Conservation (phyloP, 202 grass and related monocot genomes). For the Alloteropsis angusta region DNA sequence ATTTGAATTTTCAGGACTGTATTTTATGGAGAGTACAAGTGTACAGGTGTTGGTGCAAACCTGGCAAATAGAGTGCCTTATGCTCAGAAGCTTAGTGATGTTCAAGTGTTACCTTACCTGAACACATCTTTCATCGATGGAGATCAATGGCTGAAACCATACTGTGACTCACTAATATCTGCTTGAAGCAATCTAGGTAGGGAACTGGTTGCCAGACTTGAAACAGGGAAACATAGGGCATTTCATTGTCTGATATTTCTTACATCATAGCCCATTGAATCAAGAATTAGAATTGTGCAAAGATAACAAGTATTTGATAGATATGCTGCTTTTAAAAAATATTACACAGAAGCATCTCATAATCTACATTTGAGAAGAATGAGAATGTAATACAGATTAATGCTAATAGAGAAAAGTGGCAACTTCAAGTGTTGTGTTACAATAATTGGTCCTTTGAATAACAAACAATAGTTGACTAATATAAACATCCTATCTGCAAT, state of each 20-base stretch:
- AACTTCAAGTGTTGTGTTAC: slow-evolving; percentile 14
- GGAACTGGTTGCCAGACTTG: neutral
- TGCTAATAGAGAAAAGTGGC: neutral
- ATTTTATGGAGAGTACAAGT: slow-evolving; percentile 77
- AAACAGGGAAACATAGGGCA: slow-evolving; percentile 8
- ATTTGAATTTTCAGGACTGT: slow-evolving; percentile 40
- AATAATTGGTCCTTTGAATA: neutral
- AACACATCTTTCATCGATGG: slow-evolving; percentile 65
- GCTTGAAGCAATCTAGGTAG: slow-evolving; percentile 13
- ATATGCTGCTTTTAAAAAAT: slow-evolving; percentile 16
- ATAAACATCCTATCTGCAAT: slow-evolving; percentile 34
- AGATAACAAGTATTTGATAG: slow-evolving; percentile 13
- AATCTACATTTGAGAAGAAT: slow-evolving; percentile 35
- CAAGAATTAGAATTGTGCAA: slow-evolving; percentile 10
- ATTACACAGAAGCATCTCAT: slow-evolving; percentile 14
- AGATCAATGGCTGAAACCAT: slow-evolving; percentile 70
- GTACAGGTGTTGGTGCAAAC: slow-evolving; percentile 66
- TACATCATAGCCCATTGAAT: neutral
- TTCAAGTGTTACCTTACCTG: slow-evolving; percentile 61
- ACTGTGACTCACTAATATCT: slow-evolving; percentile 39
- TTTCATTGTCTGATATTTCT: slow-evolving; percentile 4
- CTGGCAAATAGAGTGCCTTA: slow-evolving; percentile 49
- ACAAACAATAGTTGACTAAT: slow-evolving; percentile 28
- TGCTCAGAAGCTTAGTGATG: slow-evolving; percentile 51
- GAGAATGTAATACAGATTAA: neutral